These are phyloP conservation scores for Metarhizium robertsii DNA, from an alignment of 2,329 filamentous ascomycete species.

Conservation along the genomic window DNA sequence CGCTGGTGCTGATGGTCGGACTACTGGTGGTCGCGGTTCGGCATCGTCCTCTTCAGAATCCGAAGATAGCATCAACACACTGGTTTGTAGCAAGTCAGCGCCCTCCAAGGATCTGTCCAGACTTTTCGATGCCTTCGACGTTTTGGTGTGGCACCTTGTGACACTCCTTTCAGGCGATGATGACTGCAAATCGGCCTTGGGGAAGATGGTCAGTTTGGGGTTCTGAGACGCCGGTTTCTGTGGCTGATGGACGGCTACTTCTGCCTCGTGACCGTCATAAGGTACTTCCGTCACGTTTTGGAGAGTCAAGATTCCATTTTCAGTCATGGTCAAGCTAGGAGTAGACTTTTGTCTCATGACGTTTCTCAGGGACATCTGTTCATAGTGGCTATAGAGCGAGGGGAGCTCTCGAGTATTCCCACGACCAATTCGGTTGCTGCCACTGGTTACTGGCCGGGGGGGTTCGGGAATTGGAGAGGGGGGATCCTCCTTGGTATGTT, in stretches of 20 bases:
- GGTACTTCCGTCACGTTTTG: background rate
- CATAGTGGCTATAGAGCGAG: slow-evolving; percentile 49
- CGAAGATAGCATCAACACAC: slow-evolving; percentile 47
- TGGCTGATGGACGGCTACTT: background rate
- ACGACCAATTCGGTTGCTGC: slow-evolving; percentile 14
- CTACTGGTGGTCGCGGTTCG: slow-evolving; percentile 7
- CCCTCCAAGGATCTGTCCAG: slow-evolving; percentile 37
- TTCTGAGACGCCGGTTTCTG: slow-evolving; percentile 10
- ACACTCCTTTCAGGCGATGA: slow-evolving; percentile 34
- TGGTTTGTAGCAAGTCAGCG: slow-evolving; percentile 44
- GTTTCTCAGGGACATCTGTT: slow-evolving; percentile 43
- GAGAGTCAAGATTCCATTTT: background rate
- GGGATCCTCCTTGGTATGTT: slow-evolving; percentile 27
- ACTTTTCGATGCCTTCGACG: slow-evolving; percentile 41
- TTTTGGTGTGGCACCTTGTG: slow-evolving; percentile 46
- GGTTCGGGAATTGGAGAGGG: slow-evolving; percentile 13
- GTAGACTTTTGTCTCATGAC: slow-evolving; percentile 20
- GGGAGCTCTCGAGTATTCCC: slow-evolving; percentile 31
- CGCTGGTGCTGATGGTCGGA: background rate
- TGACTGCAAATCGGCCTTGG: slow-evolving; percentile 17
- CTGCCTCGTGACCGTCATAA: background rate
- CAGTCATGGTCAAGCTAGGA: slow-evolving; percentile 1
- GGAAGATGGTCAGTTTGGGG: slow-evolving; percentile 9
- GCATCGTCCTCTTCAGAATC: slow-evolving; percentile 42
- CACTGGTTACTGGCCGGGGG: slow-evolving; percentile 15